These are phyloP conservation scores for Scutellaria galericulata DNA, from an alignment of 257 asterid species.

Conservation along the genomic window DNA sequence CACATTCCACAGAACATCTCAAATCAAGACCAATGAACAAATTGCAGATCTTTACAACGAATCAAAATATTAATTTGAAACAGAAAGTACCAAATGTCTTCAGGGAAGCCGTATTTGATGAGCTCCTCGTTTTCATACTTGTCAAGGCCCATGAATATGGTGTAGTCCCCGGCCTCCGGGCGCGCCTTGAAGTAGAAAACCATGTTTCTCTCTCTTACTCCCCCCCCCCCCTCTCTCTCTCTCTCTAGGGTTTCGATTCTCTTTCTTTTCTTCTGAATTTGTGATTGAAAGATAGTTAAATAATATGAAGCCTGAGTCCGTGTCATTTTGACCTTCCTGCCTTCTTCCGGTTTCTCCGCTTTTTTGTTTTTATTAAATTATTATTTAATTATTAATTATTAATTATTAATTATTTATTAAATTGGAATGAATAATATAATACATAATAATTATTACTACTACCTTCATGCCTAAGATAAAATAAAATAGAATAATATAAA, in stretches of 20 bases:
- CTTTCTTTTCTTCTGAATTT: conserved; percentile 17
- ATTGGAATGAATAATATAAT: too few relatives aligned
- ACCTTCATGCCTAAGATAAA: too few relatives aligned
- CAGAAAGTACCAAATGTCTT: conserved; percentile 75
- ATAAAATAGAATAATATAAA: too few relatives aligned
- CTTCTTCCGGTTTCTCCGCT: conserved; percentile 3
- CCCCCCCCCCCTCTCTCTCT: conserved; percentile 32
- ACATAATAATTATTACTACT: too few relatives aligned
- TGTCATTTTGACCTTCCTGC: conserved; percentile 18
- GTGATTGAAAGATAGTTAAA: conserved; percentile 4
- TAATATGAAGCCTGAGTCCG: conserved; percentile 27
- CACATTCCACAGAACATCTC: conserved; percentile 15
- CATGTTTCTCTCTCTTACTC: conserved; percentile 47
- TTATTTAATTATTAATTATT: not conserved
- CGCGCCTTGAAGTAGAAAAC: conserved; percentile 95
- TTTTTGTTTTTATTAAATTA: not conserved
- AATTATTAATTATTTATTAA: too few relatives aligned
- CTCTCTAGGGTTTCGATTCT: conserved; percentile 49
- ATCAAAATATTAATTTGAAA: not conserved
- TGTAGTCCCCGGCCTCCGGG: conserved; percentile 87
- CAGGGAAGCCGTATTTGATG: conserved; percentile 87
- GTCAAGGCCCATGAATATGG: conserved; percentile 94
- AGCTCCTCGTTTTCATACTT: conserved; percentile 97
- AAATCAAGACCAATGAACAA: conserved; percentile 7
- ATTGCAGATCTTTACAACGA: not conserved